Percentiles rank a stretch among this genome's conserved stretches.
phyloP scores from a whole-genome alignment of 495 filamentous ascomycete genomes.

The Lichina pygmaea region DNA sequence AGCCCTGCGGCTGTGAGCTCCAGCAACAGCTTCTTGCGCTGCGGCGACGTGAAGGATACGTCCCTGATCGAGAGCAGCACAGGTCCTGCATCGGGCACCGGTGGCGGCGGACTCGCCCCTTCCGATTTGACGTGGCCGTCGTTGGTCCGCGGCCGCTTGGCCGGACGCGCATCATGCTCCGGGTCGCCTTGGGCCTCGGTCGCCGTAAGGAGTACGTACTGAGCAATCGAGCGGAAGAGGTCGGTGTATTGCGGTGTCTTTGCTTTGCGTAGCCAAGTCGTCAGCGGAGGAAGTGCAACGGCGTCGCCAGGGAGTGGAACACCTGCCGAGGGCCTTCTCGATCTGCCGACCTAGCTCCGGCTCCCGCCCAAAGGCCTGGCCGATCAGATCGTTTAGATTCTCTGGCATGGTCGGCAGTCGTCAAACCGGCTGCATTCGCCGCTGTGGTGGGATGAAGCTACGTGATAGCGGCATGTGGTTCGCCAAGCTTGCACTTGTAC shows the following conservation, averaged over 20 bases:
- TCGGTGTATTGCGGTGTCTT: conserved; percentile 1
- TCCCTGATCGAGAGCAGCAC: conserved; percentile 36
- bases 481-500: no score
- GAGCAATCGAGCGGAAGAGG: conserved; percentile 3
- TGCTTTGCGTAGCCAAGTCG: background rate
- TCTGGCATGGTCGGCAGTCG: background rate
- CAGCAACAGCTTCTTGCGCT: conserved; percentile 75
- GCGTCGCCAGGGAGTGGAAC: background rate
- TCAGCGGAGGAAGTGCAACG: background rate
- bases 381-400: background rate
- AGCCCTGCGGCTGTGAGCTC: conserved; percentile 39
- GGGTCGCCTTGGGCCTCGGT: background rate
- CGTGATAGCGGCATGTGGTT: no score
- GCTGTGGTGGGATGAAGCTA: no score
- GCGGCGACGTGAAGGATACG: conserved; percentile 51
- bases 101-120: background rate
- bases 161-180: background rate
- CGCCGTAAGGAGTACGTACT: background rate
- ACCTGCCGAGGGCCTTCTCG: background rate
- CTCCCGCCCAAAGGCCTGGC: background rate
- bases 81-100: background rate
- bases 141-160: conserved; percentile 1
- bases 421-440: no score
- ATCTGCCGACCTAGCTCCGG: background rate
- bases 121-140: background rate